A percentile compares a stretch with the other conserved stretches of the same genome.
These are phyloP conservation scores for Phytopythium delawarense DNA, from an alignment of 352 stramenopile genomes.

Conservation along the genomic window DNA sequence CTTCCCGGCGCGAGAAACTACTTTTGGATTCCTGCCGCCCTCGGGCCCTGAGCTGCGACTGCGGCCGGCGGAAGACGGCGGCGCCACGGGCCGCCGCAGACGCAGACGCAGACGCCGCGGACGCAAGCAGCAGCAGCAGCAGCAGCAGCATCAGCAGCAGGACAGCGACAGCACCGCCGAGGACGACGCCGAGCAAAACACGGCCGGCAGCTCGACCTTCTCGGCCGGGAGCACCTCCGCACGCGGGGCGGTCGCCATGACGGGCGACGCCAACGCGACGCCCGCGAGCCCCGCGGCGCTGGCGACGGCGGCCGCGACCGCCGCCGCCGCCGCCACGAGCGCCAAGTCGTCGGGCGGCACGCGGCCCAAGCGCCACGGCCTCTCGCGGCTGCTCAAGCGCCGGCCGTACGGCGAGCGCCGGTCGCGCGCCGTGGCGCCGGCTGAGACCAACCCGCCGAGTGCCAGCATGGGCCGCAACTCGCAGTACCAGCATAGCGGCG, in stretches of 20 bases:
- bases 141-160: background rate
- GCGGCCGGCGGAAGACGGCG: too few relatives aligned
- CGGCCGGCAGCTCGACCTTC: background rate
- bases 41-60: background rate
- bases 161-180: background rate
- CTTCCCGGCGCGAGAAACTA: background rate
- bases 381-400: conserved; percentile 53
- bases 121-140: background rate
- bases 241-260: background rate
- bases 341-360: conserved; percentile 22
- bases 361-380: conserved; percentile 54
- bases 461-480: conserved; percentile 4
- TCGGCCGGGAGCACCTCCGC: background rate
- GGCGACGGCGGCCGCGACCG: conserved; percentile 12
- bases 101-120: too few relatives aligned
- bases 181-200: background rate
- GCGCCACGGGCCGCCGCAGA: too few relatives aligned
- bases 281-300: conserved; percentile 10
- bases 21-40: conserved; percentile 1
- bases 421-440: conserved; percentile 54
- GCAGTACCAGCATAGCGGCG: background rate
- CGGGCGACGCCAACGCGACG: background rate
- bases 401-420: conserved; percentile 60
- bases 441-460: conserved; percentile 20
- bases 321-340: conserved; percentile 12